Base-by-base conservation (phyloP, 139 green algal genomes). In the Chlamydomonas eustigma region DNA sequence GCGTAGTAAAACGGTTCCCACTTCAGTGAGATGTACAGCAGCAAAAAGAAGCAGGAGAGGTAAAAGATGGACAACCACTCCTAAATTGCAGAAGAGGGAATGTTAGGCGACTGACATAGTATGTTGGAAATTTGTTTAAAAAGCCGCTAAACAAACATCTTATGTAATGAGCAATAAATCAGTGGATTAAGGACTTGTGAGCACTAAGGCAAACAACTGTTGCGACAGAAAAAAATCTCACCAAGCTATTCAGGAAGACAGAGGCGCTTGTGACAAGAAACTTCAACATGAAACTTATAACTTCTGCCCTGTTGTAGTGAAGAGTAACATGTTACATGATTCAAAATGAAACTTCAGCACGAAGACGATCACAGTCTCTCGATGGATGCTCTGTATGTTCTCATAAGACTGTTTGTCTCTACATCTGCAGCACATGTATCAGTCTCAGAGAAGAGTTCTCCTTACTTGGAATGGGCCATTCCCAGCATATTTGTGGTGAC, bases 401-500 rank as follows among this genome's bases (percentile, higher is more conserved):
- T n/a, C n/a, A n/a, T n/a, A n/a, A n/a, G n/a, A n/a, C n/a, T n/a
- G n/a, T n/a, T n/a, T n/a, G n/a, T n/a, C n/a, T n/a, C n/a, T n/a
- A n/a, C n/a, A n/a, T n/a, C n/a, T 63, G 50, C 50, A 28, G 50
- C 22, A 63, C 50, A 63, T 63, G 50, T 63, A 63, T 63, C 50
- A 63, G 18, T 18, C 22, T 63, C 22, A 18, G 18, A 22, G 18
- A 28, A 28, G 50, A 18, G 50, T 22, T 63, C 50, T 22, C 18
- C 58, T 69, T n/a, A 69, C 58, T 69, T 69, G 58, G 71, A 76
- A 50, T 76, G 71, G 2, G 71, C 31, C 24, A 76, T 68, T 4
- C 37, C 71, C 6, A 76, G 50, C 4, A 63, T 25, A 50, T 76
- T 76, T 3, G 4, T 24, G 5, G 50, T 67, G 32, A 76, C 24